Evolutionary conservation across 2,329 filamentous ascomycete genomes (phyloP).

Genomic region (Aspergillus caelatus): DNA sequence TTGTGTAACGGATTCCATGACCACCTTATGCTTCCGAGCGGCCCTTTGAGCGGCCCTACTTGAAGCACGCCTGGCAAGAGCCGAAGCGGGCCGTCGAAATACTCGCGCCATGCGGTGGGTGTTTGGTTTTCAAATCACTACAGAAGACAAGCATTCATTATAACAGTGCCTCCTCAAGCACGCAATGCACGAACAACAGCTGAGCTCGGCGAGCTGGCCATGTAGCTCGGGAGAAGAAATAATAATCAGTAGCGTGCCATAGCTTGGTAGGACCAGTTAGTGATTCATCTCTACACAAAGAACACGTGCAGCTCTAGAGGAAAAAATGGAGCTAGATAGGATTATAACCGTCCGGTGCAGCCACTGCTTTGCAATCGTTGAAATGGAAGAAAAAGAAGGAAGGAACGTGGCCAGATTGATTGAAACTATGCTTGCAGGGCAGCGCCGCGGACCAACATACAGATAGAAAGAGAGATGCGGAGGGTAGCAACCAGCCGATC

Average conservation of each 20-base stretch:
- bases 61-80: slow-evolving; percentile 36
- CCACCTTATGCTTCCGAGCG: slow-evolving; percentile 56
- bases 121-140: slow-evolving; percentile 24
- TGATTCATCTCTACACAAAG: slow-evolving; percentile 23
- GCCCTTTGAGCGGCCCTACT: slow-evolving; percentile 36
- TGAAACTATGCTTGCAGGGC: neutral
- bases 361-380: neutral
- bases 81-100: slow-evolving; percentile 37
- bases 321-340: neutral
- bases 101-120: slow-evolving; percentile 40
- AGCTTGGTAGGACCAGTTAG: slow-evolving; percentile 14
- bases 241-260: slow-evolving; percentile 8
- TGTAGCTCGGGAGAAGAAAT: neutral
- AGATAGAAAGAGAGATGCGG: slow-evolving; percentile 8
- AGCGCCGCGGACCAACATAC: neutral
- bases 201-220: slow-evolving; percentile 6
- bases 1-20: slow-evolving; percentile 60
- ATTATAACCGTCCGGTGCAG: neutral
- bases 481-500: slow-evolving; percentile 17
- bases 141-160: slow-evolving; percentile 19
- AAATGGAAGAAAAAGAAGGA: neutral
- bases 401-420: neutral
- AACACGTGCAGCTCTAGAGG: slow-evolving; percentile 8
- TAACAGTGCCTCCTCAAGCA: slow-evolving; percentile 23
- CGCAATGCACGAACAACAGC: slow-evolving; percentile 5